Conservation (phyloP, 208 protist genomes). For the Acanthamoeba sp. region DNA sequence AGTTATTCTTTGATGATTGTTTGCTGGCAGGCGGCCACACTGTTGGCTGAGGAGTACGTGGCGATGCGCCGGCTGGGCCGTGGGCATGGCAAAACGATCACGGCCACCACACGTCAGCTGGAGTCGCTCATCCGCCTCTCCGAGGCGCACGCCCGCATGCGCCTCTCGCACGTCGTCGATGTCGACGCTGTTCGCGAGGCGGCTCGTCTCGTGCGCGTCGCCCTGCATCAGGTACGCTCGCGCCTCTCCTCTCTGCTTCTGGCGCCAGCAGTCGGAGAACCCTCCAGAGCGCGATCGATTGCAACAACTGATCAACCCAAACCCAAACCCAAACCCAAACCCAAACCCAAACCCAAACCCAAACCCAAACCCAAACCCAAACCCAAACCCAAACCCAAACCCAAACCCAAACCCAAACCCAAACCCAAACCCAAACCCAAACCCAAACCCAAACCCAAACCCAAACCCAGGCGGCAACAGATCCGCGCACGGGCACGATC, state of each 20-base stretch:
- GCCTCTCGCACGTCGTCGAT: conserved; percentile 80
- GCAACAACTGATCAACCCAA: too few species aligned
- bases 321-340: too few species aligned
- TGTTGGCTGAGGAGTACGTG: conserved; percentile 75
- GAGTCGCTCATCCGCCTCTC: conserved; percentile 98
- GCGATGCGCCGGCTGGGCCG: conserved; percentile 93
- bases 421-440: too few species aligned
- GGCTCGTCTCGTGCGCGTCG: conserved; percentile 80
- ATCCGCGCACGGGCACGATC: conserved; percentile 87
- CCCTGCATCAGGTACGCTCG: conserved; percentile 77
- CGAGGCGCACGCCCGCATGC: conserved; percentile 89
- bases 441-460: too few species aligned
- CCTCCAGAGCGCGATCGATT: too few species aligned
- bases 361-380: too few species aligned
- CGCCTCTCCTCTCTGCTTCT: too few species aligned
- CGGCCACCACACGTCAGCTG: conserved; percentile 98
- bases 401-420: too few species aligned
- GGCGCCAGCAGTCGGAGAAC: too few species aligned
- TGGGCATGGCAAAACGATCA: conserved; percentile 94
- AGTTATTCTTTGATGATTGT: not conserved
- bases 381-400: too few species aligned
- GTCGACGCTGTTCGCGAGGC: conserved; percentile 86
- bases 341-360: too few species aligned
- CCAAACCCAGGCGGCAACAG: conserved; percentile 85
- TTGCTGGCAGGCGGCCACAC: not conserved